Conservation (phyloP, 768 basidiomycete genomes). For the Omphalotus guepiniiformis region DNA sequence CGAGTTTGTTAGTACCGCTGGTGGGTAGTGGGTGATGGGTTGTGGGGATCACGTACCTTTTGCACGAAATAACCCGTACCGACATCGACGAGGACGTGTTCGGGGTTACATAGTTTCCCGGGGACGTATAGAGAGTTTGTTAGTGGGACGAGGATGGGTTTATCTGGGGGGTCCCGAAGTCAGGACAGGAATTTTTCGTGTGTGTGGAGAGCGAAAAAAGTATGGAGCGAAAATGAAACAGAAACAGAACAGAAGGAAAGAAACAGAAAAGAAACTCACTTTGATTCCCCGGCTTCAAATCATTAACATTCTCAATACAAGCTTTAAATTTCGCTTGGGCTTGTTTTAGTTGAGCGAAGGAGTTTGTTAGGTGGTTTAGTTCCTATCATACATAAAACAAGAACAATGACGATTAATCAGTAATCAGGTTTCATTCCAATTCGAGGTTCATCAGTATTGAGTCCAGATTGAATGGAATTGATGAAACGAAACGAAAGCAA, state of each 20-base stretch:
- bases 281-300: constrained; percentile 69
- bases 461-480: not conserved
- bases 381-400: too few species aligned
- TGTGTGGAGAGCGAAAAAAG: not conserved
- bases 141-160: constrained; percentile 86
- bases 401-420: constrained; percentile 4
- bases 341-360: constrained; percentile 88
- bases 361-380: constrained; percentile 84
- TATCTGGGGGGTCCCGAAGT: constrained; percentile 50
- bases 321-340: constrained; percentile 90
- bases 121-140: constrained; percentile 96
- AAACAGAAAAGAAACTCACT: constrained; percentile 29
- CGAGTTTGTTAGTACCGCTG: not conserved
- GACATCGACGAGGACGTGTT: constrained; percentile 90
- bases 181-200: not conserved
- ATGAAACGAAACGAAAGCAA: not conserved
- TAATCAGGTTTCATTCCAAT: constrained; percentile 2
- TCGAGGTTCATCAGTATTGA: not conserved
- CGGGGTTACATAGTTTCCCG: constrained; percentile 77
- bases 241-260: not conserved
- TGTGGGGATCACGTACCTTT: constrained; percentile 75
- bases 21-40: not conserved
- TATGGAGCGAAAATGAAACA: not conserved
- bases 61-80: constrained; percentile 96
- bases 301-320: constrained; percentile 76